A percentile compares a stretch with the other conserved stretches of the same genome.
Evolutionary conservation across 345 rosid species (phyloP).

Genomic region (Raphanus raphanistrum): DNA sequence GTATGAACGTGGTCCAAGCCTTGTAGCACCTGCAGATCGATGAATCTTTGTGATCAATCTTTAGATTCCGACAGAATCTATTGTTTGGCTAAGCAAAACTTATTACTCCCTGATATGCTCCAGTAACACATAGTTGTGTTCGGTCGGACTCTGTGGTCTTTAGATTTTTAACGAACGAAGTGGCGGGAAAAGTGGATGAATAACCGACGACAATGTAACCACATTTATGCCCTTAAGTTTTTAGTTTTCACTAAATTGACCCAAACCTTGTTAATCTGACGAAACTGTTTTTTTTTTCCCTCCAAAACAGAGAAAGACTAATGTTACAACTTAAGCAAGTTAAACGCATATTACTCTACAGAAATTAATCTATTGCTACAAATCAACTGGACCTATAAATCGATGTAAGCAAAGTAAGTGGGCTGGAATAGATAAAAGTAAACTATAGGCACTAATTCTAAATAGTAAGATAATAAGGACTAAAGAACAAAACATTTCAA

Average conservation of each 20-base stretch:
- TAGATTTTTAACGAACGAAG: neutral
- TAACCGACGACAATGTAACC: conserved; percentile 12
- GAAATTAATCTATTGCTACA: neutral
- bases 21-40: conserved; percentile 53
- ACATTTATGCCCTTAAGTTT: neutral
- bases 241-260: neutral
- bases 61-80: neutral
- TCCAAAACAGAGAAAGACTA: neutral
- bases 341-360: neutral
- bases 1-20: conserved; percentile 74
- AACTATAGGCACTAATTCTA: neutral
- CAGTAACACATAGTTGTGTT: neutral
- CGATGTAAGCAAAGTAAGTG: neutral
- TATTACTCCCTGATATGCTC: neutral
- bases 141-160: neutral
- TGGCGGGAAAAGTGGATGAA: conserved; percentile 31
- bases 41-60: neutral
- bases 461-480: neutral
- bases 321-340: neutral
- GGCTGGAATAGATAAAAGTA: neutral
- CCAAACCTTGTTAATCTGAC: neutral
- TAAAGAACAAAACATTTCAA: neutral
- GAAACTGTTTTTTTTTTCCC: neutral
- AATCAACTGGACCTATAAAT: neutral
- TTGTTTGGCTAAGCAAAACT: neutral